Conservation (phyloP, 2,329 filamentous ascomycete genomes). For the Nemania sp. region DNA sequence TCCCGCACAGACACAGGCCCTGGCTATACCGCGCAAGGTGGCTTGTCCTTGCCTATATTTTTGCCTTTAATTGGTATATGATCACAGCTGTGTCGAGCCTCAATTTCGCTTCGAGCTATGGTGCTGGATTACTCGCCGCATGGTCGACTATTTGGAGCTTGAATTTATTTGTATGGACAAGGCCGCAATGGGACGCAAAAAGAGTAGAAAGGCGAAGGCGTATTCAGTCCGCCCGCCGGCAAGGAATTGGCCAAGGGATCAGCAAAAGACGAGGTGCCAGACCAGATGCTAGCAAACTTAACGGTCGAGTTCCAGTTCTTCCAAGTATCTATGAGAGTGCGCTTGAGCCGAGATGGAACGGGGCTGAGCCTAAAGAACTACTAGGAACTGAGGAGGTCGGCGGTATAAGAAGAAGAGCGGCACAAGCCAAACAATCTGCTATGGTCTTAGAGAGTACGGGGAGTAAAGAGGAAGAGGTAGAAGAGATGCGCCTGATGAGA, state of each 20-base stretch:
- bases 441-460: background rate
- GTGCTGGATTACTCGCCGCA: constrained; percentile 60
- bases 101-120: constrained; percentile 65
- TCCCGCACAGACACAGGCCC: constrained; percentile 64
- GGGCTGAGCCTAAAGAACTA: background rate
- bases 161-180: constrained; percentile 64
- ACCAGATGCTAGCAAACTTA: background rate
- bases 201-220: constrained; percentile 58
- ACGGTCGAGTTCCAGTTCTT: constrained; percentile 1
- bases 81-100: constrained; percentile 59
- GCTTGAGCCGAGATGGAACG: constrained; percentile 2
- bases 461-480: background rate
- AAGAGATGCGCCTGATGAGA: background rate
- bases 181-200: constrained; percentile 68
- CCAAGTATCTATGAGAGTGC: background rate
- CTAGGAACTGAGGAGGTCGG: constrained; percentile 2
- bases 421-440: background rate
- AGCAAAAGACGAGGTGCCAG: constrained; percentile 2
- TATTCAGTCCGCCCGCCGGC: background rate
- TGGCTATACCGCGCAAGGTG: constrained; percentile 65
- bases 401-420: constrained; percentile 26
- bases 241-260: background rate
- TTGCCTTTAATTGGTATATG: constrained; percentile 59
- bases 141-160: constrained; percentile 65
- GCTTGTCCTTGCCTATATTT: constrained; percentile 60